Evolutionary conservation across 495 filamentous ascomycete species (phyloP).

Genomic region (Penicillium canescens): DNA sequence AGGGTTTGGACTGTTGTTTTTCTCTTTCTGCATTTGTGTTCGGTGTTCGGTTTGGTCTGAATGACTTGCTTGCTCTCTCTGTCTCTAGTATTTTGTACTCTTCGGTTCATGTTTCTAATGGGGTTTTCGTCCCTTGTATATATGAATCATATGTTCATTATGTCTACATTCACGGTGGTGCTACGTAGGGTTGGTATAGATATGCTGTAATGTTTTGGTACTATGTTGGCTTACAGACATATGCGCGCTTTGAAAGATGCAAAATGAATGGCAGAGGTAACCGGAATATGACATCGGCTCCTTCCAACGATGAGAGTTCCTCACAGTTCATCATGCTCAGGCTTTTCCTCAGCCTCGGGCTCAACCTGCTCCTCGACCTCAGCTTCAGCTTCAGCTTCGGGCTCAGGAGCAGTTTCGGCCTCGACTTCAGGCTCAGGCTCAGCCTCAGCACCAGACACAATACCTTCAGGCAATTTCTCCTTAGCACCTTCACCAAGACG

Average conservation of each 20-base stretch:
- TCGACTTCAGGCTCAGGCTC: constrained; percentile 15
- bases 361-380: neutral
- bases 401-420: constrained; percentile 44
- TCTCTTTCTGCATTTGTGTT: constrained; percentile 22
- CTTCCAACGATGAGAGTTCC: neutral
- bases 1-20: constrained; percentile 10
- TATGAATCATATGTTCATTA: constrained; percentile 17
- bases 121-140: constrained; percentile 17
- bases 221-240: neutral
- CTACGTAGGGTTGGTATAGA: neutral
- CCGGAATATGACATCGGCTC: neutral
- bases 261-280: neutral
- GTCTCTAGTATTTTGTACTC: constrained; percentile 16
- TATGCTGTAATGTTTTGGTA: neutral
- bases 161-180: neutral
- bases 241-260: neutral
- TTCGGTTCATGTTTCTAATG: constrained; percentile 14
- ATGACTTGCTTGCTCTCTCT: constrained; percentile 8
- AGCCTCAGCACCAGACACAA: constrained; percentile 56
- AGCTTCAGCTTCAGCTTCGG: constrained; percentile 17
- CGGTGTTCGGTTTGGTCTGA: constrained; percentile 20
- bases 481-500: constrained; percentile 82
- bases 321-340: constrained; percentile 7
- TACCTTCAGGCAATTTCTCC: constrained; percentile 73
- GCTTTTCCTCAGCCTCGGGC: neutral